Conservation (phyloP, 371 early-diverging fungal genomes). For the Mortierella sp. region DNA sequence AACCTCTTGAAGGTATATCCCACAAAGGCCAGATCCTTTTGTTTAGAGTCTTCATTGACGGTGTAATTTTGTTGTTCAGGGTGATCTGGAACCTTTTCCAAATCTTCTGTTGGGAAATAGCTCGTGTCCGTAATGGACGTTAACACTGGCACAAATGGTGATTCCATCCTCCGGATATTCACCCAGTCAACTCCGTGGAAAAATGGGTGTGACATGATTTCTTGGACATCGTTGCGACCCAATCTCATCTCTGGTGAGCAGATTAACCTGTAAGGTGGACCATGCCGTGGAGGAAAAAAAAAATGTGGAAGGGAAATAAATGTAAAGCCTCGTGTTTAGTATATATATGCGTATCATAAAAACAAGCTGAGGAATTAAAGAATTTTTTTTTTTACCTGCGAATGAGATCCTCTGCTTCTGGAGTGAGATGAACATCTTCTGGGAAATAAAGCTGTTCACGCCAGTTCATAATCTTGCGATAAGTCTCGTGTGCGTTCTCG, state of each 20-base stretch:
- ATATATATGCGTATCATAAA: not conserved
- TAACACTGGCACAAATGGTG: conserved; percentile 97
- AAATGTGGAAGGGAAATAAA: not conserved
- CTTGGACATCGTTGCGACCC: conserved; percentile 82
- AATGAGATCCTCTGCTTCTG: conserved; percentile 94
- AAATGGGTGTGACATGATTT: conserved; percentile 96
- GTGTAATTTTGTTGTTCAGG: conserved; percentile 26
- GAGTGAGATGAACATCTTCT: conserved; percentile 91
- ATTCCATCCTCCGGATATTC: conserved; percentile 80
- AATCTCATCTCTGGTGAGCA: conserved; percentile 89
- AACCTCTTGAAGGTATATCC: conserved; percentile 98
- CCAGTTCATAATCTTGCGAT: conserved; percentile 98
- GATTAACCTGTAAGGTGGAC: conserved; percentile 68
- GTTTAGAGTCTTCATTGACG: conserved; percentile 54
- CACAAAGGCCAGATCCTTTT: conserved; percentile 95
- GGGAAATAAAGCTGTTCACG: conserved; percentile 90
- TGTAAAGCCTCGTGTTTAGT: no score
- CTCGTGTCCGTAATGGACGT: conserved; percentile 96
- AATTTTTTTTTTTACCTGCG: conserved; percentile 65
- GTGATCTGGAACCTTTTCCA: conserved; percentile 78
- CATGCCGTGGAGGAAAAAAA: not conserved
- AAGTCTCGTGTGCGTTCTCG: conserved; percentile 96
- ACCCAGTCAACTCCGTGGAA: conserved; percentile 97
- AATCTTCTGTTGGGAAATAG: conserved; percentile 96
- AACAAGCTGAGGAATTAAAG: not conserved